Conservation (phyloP, 768 basidiomycete species). For the Suillus sp. region DNA sequence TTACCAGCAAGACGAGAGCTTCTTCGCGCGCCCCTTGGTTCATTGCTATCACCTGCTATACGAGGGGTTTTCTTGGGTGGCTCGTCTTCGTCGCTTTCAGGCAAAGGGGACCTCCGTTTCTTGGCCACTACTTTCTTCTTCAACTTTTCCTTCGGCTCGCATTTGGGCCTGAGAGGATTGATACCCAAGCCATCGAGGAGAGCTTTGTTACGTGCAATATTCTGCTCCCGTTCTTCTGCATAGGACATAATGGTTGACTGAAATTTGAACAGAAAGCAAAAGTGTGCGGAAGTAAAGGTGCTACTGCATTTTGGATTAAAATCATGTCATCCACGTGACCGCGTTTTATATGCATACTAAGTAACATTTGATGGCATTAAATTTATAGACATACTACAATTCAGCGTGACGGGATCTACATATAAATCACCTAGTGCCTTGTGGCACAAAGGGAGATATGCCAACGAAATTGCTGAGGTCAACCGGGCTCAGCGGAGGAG, state of each 20-base stretch:
- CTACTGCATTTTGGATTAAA: not conserved
- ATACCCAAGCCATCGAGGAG: constrained; percentile 48
- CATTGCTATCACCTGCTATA: constrained; percentile 27
- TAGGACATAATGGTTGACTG: constrained; percentile 24
- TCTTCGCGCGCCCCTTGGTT: constrained; percentile 47
- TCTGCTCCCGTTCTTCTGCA: constrained; percentile 35
- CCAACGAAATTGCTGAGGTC: not conserved
- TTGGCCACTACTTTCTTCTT: constrained; percentile 35
- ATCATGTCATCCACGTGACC: constrained; percentile 7
- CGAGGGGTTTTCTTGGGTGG: constrained; percentile 36
- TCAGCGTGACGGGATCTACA: not conserved
- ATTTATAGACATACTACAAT: constrained; percentile 9
- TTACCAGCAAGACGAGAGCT: constrained; percentile 69
- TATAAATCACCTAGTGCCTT: not conserved
- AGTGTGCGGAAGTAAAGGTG: not conserved
- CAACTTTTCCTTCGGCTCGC: constrained; percentile 47
- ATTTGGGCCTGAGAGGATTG: constrained; percentile 38
- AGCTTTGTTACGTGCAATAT: constrained; percentile 45
- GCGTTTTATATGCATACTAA: not conserved
- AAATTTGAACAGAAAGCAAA: not conserved
- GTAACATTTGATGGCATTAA: not conserved
- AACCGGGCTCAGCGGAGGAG: constrained; percentile 10
- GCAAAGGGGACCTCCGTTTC: constrained; percentile 44
- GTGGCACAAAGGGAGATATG: constrained; percentile 4
- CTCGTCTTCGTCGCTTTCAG: constrained; percentile 22